Percentiles rank a stretch among this genome's conserved stretches.
Conservation (phyloP, 2,329 filamentous ascomycete species). For the Laburnicola sp. region DNA sequence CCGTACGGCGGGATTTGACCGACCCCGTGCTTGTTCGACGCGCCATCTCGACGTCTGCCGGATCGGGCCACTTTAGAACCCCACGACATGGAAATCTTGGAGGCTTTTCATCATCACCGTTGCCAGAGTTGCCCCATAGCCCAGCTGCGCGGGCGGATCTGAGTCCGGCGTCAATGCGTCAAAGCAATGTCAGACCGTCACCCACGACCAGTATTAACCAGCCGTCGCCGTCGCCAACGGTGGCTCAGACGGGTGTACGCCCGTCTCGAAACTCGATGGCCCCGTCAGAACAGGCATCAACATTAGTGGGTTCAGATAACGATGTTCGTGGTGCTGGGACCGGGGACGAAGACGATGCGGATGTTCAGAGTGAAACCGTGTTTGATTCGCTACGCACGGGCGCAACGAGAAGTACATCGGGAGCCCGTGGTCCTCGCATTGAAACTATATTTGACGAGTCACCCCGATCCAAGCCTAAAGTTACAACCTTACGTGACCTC, state of each 20-base stretch:
- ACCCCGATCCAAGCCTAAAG: constrained; percentile 53
- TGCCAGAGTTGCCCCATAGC: constrained; percentile 28
- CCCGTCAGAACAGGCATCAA: constrained; percentile 64
- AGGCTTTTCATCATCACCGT: constrained; percentile 30
- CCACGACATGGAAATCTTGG: constrained; percentile 16
- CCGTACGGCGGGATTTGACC: constrained; percentile 45
- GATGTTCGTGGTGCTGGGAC: constrained; percentile 67
- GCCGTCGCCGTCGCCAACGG: constrained; percentile 38
- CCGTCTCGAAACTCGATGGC: constrained; percentile 59
- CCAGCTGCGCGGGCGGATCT: constrained; percentile 25
- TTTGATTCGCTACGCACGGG: constrained; percentile 76
- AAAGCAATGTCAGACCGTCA: constrained; percentile 35
- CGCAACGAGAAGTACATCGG: constrained; percentile 66
- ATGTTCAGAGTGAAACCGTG: constrained; percentile 74
- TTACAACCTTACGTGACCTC: constrained; percentile 53
- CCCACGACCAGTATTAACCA: constrained; percentile 38
- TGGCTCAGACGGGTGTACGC: constrained; percentile 43
- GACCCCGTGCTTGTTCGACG: constrained; percentile 34
- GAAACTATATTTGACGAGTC: constrained; percentile 84
- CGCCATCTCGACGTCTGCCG: constrained; percentile 35
- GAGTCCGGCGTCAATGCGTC: constrained; percentile 37
- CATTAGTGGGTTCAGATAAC: constrained; percentile 70
- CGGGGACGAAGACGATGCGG: constrained; percentile 75
- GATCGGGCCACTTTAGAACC: constrained; percentile 19
- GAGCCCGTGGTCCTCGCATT: constrained; percentile 68